phyloP scores from a whole-genome alignment of 2,329 filamentous ascomycete species.

The Ambrosiella xylebori region DNA sequence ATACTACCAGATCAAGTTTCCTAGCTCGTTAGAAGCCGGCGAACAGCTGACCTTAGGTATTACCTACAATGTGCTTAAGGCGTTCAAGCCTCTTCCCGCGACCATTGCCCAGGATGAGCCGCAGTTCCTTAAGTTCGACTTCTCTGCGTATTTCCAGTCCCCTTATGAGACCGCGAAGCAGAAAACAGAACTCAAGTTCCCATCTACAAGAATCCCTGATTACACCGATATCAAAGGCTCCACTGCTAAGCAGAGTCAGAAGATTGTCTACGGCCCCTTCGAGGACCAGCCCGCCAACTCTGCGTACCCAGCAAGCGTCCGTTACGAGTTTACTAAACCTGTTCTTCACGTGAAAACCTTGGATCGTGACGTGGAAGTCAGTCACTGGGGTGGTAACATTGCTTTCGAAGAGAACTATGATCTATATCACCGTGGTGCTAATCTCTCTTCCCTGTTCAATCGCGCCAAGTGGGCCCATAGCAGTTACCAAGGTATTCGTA shows the following conservation, averaged over 20 bases:
- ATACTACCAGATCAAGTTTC: constrained; percentile 72
- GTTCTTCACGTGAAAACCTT: constrained; percentile 62
- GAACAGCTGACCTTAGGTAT: constrained; percentile 76
- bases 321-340: constrained; percentile 92
- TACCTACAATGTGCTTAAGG: constrained; percentile 62
- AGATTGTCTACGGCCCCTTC: constrained; percentile 83
- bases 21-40: constrained; percentile 55
- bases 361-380: constrained; percentile 85
- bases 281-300: constrained; percentile 65
- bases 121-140: constrained; percentile 73
- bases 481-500: constrained; percentile 60
- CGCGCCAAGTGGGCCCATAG: constrained; percentile 58
- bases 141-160: constrained; percentile 70
- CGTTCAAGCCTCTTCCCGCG: constrained; percentile 66
- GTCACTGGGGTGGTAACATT: constrained; percentile 94
- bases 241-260: constrained; percentile 68
- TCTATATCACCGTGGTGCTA: constrained; percentile 71
- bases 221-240: constrained; percentile 59
- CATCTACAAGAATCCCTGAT: constrained; percentile 61
- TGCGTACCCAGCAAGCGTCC: constrained; percentile 53
- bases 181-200: constrained; percentile 91
- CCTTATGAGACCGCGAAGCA: constrained; percentile 79
- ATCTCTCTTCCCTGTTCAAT: constrained; percentile 54
- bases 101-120: constrained; percentile 67
- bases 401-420: constrained; percentile 90